Percentiles rank a stretch among this genome's conserved stretches.
Evolutionary conservation across 129 eudicot genomes (phyloP).

Genomic region (Pseudognaphalium luteoalbum): DNA sequence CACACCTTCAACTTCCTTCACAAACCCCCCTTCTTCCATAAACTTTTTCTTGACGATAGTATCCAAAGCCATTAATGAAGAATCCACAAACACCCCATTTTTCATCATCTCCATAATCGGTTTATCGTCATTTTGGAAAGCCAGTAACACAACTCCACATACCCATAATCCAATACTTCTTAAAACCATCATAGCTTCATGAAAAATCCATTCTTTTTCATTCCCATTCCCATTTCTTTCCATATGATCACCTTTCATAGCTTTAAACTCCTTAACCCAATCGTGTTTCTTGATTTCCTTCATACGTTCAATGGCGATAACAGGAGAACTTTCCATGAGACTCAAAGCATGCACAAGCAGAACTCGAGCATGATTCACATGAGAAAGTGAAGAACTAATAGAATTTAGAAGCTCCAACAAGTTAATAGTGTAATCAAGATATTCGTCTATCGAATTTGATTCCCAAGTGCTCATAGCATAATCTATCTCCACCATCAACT

Average conservation of each 20-base stretch:
- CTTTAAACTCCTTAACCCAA: slow-evolving; percentile 29
- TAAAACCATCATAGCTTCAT: slow-evolving; percentile 49
- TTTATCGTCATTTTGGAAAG: slow-evolving; percentile 37
- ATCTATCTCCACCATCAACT: slow-evolving; percentile 54
- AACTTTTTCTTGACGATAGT: slow-evolving; percentile 26
- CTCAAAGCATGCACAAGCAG: slow-evolving; percentile 40
- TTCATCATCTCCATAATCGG: slow-evolving; percentile 31
- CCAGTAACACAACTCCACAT: slow-evolving; percentile 52
- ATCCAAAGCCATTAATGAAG: slow-evolving; percentile 37
- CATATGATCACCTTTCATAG: neutral
- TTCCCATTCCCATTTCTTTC: slow-evolving; percentile 1
- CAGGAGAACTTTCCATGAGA: slow-evolving; percentile 34
- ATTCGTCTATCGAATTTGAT: slow-evolving; percentile 41
- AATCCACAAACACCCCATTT: slow-evolving; percentile 13
- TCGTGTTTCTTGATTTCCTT: slow-evolving; percentile 23
- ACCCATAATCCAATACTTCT: slow-evolving; percentile 45
- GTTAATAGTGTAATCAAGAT: slow-evolving; percentile 54
- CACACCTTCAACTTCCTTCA: slow-evolving; percentile 53
- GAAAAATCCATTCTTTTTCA: slow-evolving; percentile 47
- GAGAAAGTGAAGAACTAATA: slow-evolving; percentile 49
- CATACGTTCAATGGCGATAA: slow-evolving; percentile 17
- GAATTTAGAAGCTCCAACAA: slow-evolving; percentile 56
- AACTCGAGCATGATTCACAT: slow-evolving; percentile 47
- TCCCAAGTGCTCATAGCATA: slow-evolving; percentile 66
- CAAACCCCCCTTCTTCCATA: slow-evolving; percentile 26